Conservation (phyloP, 2,329 filamentous ascomycete species). For the Sporothrix inflata region DNA sequence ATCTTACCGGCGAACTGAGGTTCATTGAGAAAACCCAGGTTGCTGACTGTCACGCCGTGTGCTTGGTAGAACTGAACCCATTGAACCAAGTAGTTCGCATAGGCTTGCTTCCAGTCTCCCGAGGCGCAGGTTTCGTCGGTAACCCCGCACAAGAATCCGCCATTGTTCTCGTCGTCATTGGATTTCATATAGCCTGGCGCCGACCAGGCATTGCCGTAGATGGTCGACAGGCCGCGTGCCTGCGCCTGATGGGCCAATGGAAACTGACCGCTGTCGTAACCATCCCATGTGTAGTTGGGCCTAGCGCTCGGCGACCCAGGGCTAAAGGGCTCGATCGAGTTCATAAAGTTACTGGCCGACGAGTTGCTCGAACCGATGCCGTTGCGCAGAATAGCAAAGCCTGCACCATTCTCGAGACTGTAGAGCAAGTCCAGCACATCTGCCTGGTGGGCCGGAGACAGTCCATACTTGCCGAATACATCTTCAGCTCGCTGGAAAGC, state of each 20-base stretch:
- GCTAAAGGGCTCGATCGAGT: conserved; percentile 9
- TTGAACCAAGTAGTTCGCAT: conserved; percentile 2
- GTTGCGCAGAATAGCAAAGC: conserved; percentile 4
- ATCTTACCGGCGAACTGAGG: conserved; percentile 1
- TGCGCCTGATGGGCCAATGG: neutral
- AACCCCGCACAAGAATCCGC: conserved; percentile 5
- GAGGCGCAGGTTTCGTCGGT: conserved; percentile 2
- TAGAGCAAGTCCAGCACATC: neutral
- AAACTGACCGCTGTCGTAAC: conserved; percentile 16
- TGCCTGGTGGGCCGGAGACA: conserved; percentile 3
- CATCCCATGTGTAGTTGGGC: conserved; percentile 8
- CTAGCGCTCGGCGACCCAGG: neutral
- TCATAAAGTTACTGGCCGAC: neutral
- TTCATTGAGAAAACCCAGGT: conserved; percentile 15
- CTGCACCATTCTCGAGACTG: neutral
- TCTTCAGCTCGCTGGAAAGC: conserved; percentile 4
- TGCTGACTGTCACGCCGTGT: neutral
- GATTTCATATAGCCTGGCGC: conserved; percentile 13
- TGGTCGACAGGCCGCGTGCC: neutral
- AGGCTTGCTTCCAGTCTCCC: conserved; percentile 16
- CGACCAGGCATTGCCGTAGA: conserved; percentile 17
- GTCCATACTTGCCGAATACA: neutral
- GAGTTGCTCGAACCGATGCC: conserved; percentile 18
- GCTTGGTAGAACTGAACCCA: neutral
- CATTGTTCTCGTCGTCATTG: conserved; percentile 15